Base-by-base conservation (phyloP, 441 rosid genomes). In the Arabidopsis lyrata region DNA sequence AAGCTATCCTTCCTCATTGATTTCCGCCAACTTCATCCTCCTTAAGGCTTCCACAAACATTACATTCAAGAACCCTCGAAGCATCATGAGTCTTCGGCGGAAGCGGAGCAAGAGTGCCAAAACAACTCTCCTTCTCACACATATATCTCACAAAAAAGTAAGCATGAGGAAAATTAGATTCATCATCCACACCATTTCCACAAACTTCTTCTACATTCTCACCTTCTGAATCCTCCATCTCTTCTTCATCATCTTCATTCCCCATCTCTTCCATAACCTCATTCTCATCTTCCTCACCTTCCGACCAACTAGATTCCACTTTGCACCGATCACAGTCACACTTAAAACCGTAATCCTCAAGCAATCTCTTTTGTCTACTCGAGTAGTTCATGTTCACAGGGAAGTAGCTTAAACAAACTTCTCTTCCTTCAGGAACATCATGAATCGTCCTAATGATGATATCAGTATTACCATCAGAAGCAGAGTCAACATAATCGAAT, bases 391-490 rank as follows among this genome's bases (percentile, higher is more conserved):
- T 66, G 81, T 94, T 90, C 18, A 94, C 93, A 6, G 98, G 97
- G 68, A 94, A 94, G 77, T 90, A 94, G 56, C 98, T 94, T 78
- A 94, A 75, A 76, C 96, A 91, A 9, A 94, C 86, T 88, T 94
- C 96, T 77, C 96, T 88, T 11, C 95, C 96, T 59, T 81, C 59
- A 9, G 95, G 90, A 44, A 91, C 87, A 78, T 91, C 98, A 62
- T 94, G 97, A 31, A 91, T 82, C 87, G 91, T 85, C 77, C 98
- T 83, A 67, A 90, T 79, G 27, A 87, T 69, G 22, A 94, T 81
- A 68, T 94, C 95, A 2, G 97, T 82, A 54, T 85, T 85, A 16
- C 66, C 72, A 20, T 61, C 84, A 0, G 61, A 72, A 39, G 55
- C 82, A 32, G 84, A 58, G 77, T 91, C 96, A 2, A 90, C 87